These are phyloP conservation scores for Hypericum androsaemum DNA, from an alignment of 345 rosid species.

Conservation along the genomic window DNA sequence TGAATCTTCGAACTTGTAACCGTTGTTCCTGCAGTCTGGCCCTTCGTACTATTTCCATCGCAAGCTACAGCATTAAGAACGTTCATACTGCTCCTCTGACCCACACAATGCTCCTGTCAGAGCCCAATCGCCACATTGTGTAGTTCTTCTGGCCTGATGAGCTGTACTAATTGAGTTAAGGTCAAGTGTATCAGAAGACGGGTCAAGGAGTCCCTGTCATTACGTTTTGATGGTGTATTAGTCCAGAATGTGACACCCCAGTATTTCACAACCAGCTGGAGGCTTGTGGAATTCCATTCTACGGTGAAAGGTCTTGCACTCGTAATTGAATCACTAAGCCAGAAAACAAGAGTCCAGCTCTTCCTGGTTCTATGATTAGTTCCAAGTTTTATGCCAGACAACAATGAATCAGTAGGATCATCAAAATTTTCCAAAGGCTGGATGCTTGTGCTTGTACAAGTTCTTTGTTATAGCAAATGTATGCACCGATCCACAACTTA, in stretches of 20 bases:
- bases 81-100: neutral
- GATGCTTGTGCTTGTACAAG: no score
- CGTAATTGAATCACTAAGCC: neutral
- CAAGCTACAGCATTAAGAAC: neutral
- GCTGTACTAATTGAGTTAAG: neutral
- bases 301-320: conserved; percentile 2
- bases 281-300: conserved; percentile 4
- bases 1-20: neutral
- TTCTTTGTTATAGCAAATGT: conserved; percentile 79
- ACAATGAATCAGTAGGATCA: conserved; percentile 5
- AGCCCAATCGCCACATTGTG: neutral
- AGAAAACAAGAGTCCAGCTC: neutral
- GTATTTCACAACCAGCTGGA: neutral
- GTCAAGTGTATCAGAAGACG: neutral
- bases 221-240: neutral
- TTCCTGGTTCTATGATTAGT: neutral
- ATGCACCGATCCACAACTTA: conserved; percentile 63
- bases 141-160: neutral
- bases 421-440: conserved; percentile 17
- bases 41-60: conserved; percentile 6
- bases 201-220: no score
- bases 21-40: neutral
- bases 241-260: conserved; percentile 4
- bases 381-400: conserved; percentile 13
- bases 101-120: neutral